These are phyloP conservation scores for Poa annua DNA, from an alignment of 176 grass and related monocot species.

Conservation along the genomic window DNA sequence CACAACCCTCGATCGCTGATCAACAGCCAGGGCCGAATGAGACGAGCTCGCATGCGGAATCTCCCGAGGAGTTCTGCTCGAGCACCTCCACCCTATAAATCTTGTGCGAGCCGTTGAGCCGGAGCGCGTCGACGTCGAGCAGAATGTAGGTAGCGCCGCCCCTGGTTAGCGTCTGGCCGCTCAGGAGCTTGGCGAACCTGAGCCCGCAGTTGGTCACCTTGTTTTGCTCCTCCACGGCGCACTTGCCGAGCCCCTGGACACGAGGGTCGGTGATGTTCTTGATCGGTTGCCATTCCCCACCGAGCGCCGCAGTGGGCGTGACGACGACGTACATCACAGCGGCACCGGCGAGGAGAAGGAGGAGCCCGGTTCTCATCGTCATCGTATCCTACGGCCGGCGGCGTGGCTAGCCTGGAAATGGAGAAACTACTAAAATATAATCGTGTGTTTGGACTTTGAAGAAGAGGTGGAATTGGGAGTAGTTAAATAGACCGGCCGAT, in stretches of 20 bases:
- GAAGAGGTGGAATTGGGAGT: not conserved
- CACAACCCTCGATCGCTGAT: not conserved
- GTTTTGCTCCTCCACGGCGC: not conserved
- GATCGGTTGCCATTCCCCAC: not conserved
- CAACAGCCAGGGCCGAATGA: not conserved
- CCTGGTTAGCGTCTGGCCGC: not conserved
- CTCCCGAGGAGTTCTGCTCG: not conserved
- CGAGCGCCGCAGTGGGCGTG: not conserved
- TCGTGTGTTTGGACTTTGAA: not conserved
- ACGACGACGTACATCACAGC: not conserved
- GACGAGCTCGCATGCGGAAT: not conserved
- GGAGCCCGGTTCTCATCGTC: not conserved
- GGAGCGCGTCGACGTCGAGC: not conserved
- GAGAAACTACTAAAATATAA: not conserved
- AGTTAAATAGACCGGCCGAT: not conserved
- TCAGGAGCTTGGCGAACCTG: not conserved
- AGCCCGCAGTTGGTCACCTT: not conserved
- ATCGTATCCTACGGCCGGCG: too few species aligned
- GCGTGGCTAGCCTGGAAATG: not conserved
- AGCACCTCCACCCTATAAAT: not conserved
- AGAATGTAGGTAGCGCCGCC: not conserved
- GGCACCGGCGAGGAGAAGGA: not conserved
- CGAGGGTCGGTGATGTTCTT: not conserved
- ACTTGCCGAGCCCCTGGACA: conserved; percentile 2
- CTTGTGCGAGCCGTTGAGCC: not conserved